Evolutionary conservation across 805 yeast genomes (phyloP).

Genomic region (Candida odintsovae): DNA sequence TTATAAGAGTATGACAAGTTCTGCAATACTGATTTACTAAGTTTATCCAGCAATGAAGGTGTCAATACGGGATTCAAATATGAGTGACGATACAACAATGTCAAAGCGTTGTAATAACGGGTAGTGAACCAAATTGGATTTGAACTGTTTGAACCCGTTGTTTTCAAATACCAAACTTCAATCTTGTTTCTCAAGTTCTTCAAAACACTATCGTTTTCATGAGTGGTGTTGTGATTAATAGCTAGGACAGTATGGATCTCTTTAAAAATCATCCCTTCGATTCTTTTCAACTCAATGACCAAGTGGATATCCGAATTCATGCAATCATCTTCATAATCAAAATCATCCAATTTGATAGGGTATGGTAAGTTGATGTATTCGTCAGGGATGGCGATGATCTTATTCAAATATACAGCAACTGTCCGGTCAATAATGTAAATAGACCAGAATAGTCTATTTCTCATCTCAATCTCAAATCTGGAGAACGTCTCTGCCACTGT

Average conservation of each 20-base stretch:
- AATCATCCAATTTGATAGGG: constrained; percentile 30
- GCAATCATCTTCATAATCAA: constrained; percentile 34
- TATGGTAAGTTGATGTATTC: constrained; percentile 43
- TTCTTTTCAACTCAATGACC: constrained; percentile 39
- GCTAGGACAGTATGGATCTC: constrained; percentile 42
- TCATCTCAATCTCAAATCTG: constrained; percentile 30
- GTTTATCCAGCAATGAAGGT: constrained; percentile 30
- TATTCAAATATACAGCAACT: constrained; percentile 45
- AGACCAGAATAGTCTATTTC: constrained; percentile 45
- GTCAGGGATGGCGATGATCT: constrained; percentile 45
- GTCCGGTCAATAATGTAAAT: constrained; percentile 44
- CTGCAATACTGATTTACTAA: constrained; percentile 41
- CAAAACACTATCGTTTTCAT: constrained; percentile 8
- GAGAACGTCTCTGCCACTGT: constrained; percentile 11
- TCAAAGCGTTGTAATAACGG: constrained; percentile 42
- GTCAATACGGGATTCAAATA: constrained; percentile 41
- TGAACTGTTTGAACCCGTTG: constrained; percentile 2
- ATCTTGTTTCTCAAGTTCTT: constrained; percentile 17
- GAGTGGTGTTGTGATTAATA: constrained; percentile 20
- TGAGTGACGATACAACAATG: constrained; percentile 44
- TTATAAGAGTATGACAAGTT: constrained; percentile 41
- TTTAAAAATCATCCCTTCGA: constrained; percentile 43
- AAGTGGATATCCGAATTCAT: constrained; percentile 33
- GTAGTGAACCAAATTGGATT: constrained; percentile 29
- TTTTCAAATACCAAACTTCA: constrained; percentile 31